These are phyloP conservation scores for Hypoxylon sp. DNA, from an alignment of 2,329 filamentous ascomycete genomes.

Conservation along the genomic window DNA sequence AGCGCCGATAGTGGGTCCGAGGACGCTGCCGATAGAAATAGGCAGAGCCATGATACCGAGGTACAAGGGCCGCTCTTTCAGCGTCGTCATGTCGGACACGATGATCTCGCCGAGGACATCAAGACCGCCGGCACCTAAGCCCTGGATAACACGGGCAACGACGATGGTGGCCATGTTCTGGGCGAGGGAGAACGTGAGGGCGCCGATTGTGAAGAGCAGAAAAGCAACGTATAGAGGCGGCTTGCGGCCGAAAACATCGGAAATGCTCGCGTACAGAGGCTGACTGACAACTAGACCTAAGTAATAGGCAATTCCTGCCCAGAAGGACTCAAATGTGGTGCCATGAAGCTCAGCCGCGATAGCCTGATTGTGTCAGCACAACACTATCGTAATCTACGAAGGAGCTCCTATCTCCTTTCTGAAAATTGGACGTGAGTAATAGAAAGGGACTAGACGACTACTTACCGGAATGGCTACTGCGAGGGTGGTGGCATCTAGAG, in stretches of 20 bases:
- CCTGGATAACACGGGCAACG: constrained; percentile 50
- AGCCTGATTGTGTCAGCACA: constrained; percentile 32
- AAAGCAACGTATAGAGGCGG: constrained; percentile 51
- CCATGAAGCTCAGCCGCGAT: constrained; percentile 48
- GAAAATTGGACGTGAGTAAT: not conserved
- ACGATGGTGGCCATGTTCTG: constrained; percentile 49
- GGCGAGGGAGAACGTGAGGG: constrained; percentile 52
- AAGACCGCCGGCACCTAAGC: constrained; percentile 54
- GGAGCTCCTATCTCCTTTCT: not conserved
- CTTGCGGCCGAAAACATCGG: constrained; percentile 55
- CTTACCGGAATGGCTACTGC: constrained; percentile 46
- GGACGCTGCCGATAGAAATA: constrained; percentile 50
- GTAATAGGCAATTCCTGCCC: constrained; percentile 56
- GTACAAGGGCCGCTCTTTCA: constrained; percentile 53
- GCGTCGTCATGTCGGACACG: constrained; percentile 55
- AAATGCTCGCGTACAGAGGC: constrained; percentile 51
- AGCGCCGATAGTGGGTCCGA: constrained; percentile 53
- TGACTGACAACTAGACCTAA: constrained; percentile 49
- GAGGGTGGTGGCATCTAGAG: constrained; percentile 43
- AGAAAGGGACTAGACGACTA: not conserved
- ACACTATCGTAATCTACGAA: not conserved
- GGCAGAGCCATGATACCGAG: constrained; percentile 50
- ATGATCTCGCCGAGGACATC: constrained; percentile 54
- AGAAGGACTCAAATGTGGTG: constrained; percentile 50
- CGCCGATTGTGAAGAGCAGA: constrained; percentile 56